Evolutionary conservation across 345 rosid genomes (phyloP).

Genomic region (Eutrema japonicum): DNA sequence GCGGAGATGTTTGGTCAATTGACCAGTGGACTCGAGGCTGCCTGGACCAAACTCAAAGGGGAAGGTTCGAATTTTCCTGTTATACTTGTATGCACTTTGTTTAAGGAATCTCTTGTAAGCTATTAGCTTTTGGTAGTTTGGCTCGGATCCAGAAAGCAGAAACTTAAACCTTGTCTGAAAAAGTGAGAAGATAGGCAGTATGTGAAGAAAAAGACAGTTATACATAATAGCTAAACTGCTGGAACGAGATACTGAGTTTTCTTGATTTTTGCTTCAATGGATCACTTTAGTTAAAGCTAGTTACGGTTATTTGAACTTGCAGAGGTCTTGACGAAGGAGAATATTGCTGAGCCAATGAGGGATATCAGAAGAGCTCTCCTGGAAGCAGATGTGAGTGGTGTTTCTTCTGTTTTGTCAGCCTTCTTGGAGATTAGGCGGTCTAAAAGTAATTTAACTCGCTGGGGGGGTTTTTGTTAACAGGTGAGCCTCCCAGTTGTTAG

Average conservation of each 20-base stretch:
- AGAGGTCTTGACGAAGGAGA: slow-evolving; percentile 95
- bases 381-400: slow-evolving; percentile 93
- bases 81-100: not conserved
- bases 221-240: not conserved
- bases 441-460: slow-evolving; percentile 19
- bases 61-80: slow-evolving; percentile 57
- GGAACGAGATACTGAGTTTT: not conserved
- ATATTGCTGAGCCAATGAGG: slow-evolving; percentile 93
- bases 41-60: slow-evolving; percentile 98
- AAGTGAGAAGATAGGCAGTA: not conserved
- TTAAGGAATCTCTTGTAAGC: not conserved
- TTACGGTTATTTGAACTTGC: slow-evolving; percentile 38
- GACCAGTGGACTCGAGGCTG: slow-evolving; percentile 89
- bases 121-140: slow-evolving; percentile 5
- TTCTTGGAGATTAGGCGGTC: not conserved
- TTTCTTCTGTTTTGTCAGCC: slow-evolving; percentile 12
- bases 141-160: not conserved
- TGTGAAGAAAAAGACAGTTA: not conserved
- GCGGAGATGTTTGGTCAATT: slow-evolving; percentile 98
- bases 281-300: not conserved
- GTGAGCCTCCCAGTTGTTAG: slow-evolving; percentile 96
- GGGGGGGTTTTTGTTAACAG: slow-evolving; percentile 49
- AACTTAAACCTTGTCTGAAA: not conserved
- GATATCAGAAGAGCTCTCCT: slow-evolving; percentile 96
- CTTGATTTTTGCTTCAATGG: not conserved